Conservation (phyloP, 768 basidiomycete genomes). For the Rhizopogon vesiculosus region DNA sequence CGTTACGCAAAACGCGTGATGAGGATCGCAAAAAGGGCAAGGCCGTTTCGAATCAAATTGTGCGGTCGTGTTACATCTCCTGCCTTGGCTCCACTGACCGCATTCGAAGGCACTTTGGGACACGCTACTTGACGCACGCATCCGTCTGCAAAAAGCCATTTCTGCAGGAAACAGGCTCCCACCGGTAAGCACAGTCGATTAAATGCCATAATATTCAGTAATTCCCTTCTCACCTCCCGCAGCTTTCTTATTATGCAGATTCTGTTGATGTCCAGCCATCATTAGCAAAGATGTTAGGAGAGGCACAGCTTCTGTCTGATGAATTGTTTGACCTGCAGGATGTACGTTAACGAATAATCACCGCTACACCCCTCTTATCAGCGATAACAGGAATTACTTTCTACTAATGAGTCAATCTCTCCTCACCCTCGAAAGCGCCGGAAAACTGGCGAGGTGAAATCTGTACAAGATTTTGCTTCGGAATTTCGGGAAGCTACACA, state of each 20-base stretch:
- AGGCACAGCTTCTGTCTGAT: conserved; percentile 56
- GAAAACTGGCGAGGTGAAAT: conserved; percentile 28
- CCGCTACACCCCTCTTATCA: conserved; percentile 6
- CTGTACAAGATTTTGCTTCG: conserved; percentile 8
- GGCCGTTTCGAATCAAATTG: conserved; percentile 81
- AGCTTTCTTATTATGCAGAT: conserved; percentile 25
- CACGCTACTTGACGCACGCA: conserved; percentile 82
- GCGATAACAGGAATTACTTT: conserved; percentile 37
- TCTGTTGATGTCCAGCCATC: conserved; percentile 39
- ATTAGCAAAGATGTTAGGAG: conserved; percentile 50
- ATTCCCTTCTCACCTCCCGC: conserved; percentile 16
- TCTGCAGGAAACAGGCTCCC: conserved; percentile 63
- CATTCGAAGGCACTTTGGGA: conserved; percentile 73
- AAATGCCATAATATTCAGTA: background rate
- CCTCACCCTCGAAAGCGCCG: conserved; percentile 57
- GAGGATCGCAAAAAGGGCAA: conserved; percentile 78
- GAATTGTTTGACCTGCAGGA: conserved; percentile 68
- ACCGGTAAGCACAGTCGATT: conserved; percentile 35
- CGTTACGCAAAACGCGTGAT: conserved; percentile 55
- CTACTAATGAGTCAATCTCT: conserved; percentile 40
- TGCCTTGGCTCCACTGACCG: conserved; percentile 6
- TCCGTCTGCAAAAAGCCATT: conserved; percentile 82
- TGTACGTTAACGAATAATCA: conserved; percentile 32
- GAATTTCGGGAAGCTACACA: conserved; percentile 39
- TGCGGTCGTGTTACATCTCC: conserved; percentile 29